These are phyloP conservation scores for Nigrospora osmanthi DNA, from an alignment of 2,329 filamentous ascomycete species.

Conservation along the genomic window DNA sequence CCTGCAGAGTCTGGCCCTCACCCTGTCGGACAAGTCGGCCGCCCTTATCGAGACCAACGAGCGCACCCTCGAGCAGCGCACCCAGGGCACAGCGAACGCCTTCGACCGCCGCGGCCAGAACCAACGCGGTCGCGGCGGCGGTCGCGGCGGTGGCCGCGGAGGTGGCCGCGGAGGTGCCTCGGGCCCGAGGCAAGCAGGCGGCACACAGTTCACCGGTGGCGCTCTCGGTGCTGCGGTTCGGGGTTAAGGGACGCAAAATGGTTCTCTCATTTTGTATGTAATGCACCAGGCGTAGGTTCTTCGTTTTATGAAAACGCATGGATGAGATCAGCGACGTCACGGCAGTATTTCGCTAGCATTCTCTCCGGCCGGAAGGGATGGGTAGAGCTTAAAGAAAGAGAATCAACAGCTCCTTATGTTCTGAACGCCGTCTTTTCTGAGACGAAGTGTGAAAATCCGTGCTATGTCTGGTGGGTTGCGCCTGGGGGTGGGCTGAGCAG, in stretches of 20 bases:
- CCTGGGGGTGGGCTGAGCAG: no score
- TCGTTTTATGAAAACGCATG: slow-evolving; percentile 5
- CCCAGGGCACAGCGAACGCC: slow-evolving; percentile 88
- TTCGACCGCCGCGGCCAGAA: slow-evolving; percentile 87
- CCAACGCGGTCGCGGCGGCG: slow-evolving; percentile 60
- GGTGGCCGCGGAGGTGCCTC: slow-evolving; percentile 44
- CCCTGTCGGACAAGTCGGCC: slow-evolving; percentile 92
- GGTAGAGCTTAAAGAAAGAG: slow-evolving; percentile 2
- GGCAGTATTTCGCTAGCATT: slow-evolving; percentile 1
- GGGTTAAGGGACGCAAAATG: slow-evolving; percentile 32
- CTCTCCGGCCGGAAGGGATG: not conserved
- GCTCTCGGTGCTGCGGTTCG: slow-evolving; percentile 64
- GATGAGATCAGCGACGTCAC: slow-evolving; percentile 1
- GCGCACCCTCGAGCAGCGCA: slow-evolving; percentile 92
- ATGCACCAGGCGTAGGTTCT: slow-evolving; percentile 9
- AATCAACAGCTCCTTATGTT: slow-evolving; percentile 1
- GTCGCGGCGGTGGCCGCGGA: slow-evolving; percentile 31
- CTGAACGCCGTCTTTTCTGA: no score
- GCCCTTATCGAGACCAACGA: slow-evolving; percentile 95
- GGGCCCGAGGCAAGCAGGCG: slow-evolving; percentile 60
- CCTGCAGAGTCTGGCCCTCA: slow-evolving; percentile 89
- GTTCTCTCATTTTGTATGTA: slow-evolving; percentile 17
- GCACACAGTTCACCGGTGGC: slow-evolving; percentile 76
- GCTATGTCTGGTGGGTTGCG: not conserved
- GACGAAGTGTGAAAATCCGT: not conserved